Evolutionary conservation across 1,284 basidiomycete genomes (phyloP).

Genomic region (Marasmius tenuissimus): DNA sequence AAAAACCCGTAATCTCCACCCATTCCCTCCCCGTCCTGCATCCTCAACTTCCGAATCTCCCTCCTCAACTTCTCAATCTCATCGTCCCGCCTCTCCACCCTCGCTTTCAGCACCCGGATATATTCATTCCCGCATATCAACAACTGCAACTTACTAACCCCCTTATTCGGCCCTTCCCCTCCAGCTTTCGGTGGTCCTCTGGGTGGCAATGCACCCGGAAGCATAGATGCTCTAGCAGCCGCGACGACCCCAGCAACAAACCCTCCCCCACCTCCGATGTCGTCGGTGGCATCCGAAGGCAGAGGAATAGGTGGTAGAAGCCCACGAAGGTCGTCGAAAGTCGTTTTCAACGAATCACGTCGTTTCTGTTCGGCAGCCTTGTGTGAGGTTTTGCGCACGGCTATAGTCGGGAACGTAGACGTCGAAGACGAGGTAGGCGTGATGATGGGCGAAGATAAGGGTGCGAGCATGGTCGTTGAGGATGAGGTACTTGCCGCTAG

Average conservation of each 20-base stretch:
- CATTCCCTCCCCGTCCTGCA: constrained; percentile 27
- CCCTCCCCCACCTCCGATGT: constrained; percentile 14
- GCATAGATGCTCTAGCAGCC: constrained; percentile 40
- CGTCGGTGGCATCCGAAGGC: constrained; percentile 56
- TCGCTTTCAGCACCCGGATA: constrained; percentile 73
- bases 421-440: constrained; percentile 20
- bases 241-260: constrained; percentile 8
- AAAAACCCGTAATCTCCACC: constrained; percentile 28
- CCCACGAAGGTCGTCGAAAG: constrained; percentile 90
- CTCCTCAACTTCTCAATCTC: constrained; percentile 73
- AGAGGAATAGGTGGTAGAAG: constrained; percentile 88
- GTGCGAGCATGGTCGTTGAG: background rate
- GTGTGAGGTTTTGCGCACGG: constrained; percentile 85
- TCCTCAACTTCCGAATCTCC: constrained; percentile 68
- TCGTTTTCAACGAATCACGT: constrained; percentile 92
- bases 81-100: constrained; percentile 81
- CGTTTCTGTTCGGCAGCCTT: constrained; percentile 98
- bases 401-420: constrained; percentile 25
- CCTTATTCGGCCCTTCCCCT: constrained; percentile 87
- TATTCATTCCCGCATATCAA: constrained; percentile 90
- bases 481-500: background rate
- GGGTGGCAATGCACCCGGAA: constrained; percentile 85
- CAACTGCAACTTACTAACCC: constrained; percentile 94
- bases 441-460: constrained; percentile 10
- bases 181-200: constrained; percentile 84